Evolutionary conservation across 192 early-diverging fungal species (phyloP).

Genomic region (Coemansia sp.): DNA sequence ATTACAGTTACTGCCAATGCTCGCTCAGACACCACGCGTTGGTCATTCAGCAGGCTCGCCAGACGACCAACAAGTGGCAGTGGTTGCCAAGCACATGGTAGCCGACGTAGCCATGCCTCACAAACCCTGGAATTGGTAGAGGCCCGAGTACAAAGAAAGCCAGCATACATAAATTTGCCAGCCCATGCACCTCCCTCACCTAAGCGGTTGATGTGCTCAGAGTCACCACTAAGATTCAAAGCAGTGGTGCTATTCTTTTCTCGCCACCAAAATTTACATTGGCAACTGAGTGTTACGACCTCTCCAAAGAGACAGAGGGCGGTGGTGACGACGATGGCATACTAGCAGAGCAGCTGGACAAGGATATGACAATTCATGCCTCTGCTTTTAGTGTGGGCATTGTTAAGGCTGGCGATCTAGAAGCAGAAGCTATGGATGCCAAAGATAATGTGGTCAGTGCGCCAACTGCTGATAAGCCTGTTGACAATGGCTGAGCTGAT

Average conservation of each 20-base stretch:
- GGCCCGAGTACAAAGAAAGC: conserved; percentile 18
- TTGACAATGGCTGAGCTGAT: no score
- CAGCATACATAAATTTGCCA: conserved; percentile 39
- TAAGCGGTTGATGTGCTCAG: conserved; percentile 34
- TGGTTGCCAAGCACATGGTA: conserved; percentile 32
- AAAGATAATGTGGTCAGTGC: background rate
- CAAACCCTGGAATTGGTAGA: conserved; percentile 29
- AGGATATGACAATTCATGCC: background rate
- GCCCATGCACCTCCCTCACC: conserved; percentile 37
- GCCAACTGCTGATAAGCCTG: background rate
- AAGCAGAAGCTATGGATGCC: background rate
- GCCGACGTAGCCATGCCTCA: conserved; percentile 45
- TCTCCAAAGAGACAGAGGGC: background rate
- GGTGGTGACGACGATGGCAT: background rate
- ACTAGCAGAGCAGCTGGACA: background rate
- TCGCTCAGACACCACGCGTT: conserved; percentile 20
- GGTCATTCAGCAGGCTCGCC: background rate
- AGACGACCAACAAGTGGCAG: background rate
- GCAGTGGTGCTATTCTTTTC: background rate
- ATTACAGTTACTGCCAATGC: conserved; percentile 28
- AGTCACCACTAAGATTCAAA: conserved; percentile 22
- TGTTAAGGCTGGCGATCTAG: background rate
- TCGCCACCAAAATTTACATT: conserved; percentile 14
- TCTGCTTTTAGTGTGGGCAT: background rate
- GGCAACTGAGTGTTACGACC: background rate